A percentile compares a stretch with the other conserved stretches of the same genome.
Conservation (phyloP, 208 protist species). For the Crithidia bombi region DNA sequence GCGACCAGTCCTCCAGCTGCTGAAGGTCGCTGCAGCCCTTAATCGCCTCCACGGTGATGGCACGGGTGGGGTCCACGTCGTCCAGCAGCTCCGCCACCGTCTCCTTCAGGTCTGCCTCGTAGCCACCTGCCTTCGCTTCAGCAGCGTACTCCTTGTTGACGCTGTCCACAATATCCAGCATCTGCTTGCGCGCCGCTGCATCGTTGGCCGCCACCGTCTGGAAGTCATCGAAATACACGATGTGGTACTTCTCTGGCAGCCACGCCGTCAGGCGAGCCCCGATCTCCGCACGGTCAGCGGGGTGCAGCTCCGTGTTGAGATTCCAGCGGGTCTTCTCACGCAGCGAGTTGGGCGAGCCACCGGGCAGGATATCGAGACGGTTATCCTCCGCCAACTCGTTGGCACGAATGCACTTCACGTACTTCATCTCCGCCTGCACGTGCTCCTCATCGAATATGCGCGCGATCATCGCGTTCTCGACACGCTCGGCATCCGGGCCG, state of each 20-base stretch:
- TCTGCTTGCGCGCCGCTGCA: slow-evolving; percentile 62
- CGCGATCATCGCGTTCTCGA: slow-evolving; percentile 82
- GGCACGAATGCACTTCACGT: slow-evolving; percentile 89
- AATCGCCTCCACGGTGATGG: slow-evolving; percentile 76
- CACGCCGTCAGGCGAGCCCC: slow-evolving; percentile 79
- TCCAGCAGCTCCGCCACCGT: slow-evolving; percentile 67
- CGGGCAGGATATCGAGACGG: slow-evolving; percentile 86
- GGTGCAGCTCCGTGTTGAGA: slow-evolving; percentile 85
- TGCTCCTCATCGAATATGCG: slow-evolving; percentile 91
- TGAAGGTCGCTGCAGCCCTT: slow-evolving; percentile 67
- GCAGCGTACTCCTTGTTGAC: slow-evolving; percentile 79
- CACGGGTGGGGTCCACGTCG: slow-evolving; percentile 80
- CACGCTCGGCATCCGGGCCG: slow-evolving; percentile 40
- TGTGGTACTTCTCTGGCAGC: slow-evolving; percentile 92
- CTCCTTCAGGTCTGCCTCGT: slow-evolving; percentile 71
- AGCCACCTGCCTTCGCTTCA: slow-evolving; percentile 73
- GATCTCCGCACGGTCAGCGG: slow-evolving; percentile 79
- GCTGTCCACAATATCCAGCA: slow-evolving; percentile 79
- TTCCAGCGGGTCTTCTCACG: slow-evolving; percentile 91
- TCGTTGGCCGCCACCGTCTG: slow-evolving; percentile 89
- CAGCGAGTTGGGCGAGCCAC: slow-evolving; percentile 84
- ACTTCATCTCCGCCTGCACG: slow-evolving; percentile 90
- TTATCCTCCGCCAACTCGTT: slow-evolving; percentile 91
- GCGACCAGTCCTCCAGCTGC: slow-evolving; percentile 83
- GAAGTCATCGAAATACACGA: slow-evolving; percentile 90